phyloP scores from a whole-genome alignment of 2,329 filamentous ascomycete species.

The Epichloe hybrida region DNA sequence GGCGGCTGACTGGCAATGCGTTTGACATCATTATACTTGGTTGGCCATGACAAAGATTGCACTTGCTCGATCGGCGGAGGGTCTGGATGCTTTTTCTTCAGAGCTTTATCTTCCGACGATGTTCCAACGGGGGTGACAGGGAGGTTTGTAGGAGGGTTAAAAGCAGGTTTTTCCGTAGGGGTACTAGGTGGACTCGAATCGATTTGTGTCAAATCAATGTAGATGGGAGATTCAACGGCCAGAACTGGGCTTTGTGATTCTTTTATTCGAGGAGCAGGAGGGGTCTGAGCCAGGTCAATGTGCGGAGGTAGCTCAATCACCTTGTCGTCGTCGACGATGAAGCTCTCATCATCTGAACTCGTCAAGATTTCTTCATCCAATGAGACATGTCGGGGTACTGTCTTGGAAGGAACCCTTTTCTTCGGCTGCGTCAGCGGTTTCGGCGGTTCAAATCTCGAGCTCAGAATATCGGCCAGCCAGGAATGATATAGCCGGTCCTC shows the following conservation, averaged over 20 bases:
- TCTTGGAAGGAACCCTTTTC: conserved; percentile 2
- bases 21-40: conserved; percentile 4
- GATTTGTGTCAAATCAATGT: conserved; percentile 18
- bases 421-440: conserved; percentile 17
- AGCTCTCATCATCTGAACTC: conserved; percentile 35
- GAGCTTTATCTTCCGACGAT: not conserved
- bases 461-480: conserved; percentile 37
- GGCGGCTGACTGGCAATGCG: conserved; percentile 10
- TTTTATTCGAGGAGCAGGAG: not conserved
- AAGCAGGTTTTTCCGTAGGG: conserved; percentile 1
- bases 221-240: conserved; percentile 9
- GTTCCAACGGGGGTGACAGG: not conserved
- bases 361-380: conserved; percentile 29
- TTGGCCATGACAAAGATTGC: not conserved
- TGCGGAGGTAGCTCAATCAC: not conserved
- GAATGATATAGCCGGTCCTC: conserved; percentile 40
- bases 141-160: conserved; percentile 7
- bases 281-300: not conserved
- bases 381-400: conserved; percentile 20
- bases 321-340: conserved; percentile 27
- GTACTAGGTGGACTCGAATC: conserved; percentile 7
- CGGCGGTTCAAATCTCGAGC: conserved; percentile 25
- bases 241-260: conserved; percentile 4
- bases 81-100: not conserved
- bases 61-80: not conserved